Evolutionary conservation across 768 basidiomycete genomes (phyloP).

Genomic region (Xerocomus spinulosus): DNA sequence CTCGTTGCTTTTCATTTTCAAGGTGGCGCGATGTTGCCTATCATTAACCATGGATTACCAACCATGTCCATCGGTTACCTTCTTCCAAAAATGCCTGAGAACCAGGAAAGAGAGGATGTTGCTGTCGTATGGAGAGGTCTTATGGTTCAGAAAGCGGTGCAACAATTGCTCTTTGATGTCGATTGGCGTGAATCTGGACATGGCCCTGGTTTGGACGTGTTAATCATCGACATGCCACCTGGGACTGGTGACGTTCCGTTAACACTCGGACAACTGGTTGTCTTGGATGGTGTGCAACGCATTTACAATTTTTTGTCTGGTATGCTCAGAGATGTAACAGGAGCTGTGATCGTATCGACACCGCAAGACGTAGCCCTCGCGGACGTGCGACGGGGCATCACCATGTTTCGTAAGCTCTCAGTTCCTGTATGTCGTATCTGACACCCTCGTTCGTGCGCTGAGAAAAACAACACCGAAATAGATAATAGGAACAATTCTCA

Average conservation of each 20-base stretch:
- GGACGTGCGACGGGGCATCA: slow-evolving; percentile 88
- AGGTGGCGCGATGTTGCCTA: slow-evolving; percentile 78
- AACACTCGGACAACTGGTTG: slow-evolving; percentile 82
- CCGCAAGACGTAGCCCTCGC: slow-evolving; percentile 91
- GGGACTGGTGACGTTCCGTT: slow-evolving; percentile 96
- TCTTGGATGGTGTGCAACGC: slow-evolving; percentile 65
- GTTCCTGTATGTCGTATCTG: slow-evolving; percentile 62
- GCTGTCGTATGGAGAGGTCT: slow-evolving; percentile 94
- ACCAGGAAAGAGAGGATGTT: slow-evolving; percentile 56
- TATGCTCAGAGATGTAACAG: slow-evolving; percentile 36
- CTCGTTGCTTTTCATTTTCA: not conserved
- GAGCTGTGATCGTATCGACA: slow-evolving; percentile 90
- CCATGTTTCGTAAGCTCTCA: slow-evolving; percentile 85
- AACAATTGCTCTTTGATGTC: slow-evolving; percentile 93
- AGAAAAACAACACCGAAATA: slow-evolving; percentile 26
- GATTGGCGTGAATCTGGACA: slow-evolving; percentile 61
- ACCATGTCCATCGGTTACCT: slow-evolving; percentile 99
- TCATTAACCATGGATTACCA: slow-evolving; percentile 83
- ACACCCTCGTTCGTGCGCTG: not conserved
- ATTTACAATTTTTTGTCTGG: not conserved
- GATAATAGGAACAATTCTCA: slow-evolving; percentile 85
- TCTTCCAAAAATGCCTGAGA: slow-evolving; percentile 51
- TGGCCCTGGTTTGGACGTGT: slow-evolving; percentile 62
- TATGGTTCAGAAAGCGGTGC: slow-evolving; percentile 98
- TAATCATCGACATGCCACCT: slow-evolving; percentile 95